Percentiles rank a stretch among this genome's conserved stretches.
These are phyloP conservation scores for Aspergillus spinulosporus DNA, from an alignment of 2,329 filamentous ascomycete species.

Conservation along the genomic window DNA sequence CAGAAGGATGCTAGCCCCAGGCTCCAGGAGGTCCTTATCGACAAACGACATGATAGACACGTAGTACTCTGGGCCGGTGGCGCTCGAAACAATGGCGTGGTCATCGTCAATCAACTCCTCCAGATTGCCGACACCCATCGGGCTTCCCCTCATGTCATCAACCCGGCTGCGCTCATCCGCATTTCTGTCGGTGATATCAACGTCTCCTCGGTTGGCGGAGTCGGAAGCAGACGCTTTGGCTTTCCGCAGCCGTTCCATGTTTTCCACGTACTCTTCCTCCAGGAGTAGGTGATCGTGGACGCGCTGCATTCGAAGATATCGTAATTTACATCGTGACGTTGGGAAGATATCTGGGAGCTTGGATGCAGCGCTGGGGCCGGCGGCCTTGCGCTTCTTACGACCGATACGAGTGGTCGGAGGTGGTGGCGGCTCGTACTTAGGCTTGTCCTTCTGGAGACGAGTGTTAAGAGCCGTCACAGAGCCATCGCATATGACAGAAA, in stretches of 20 bases:
- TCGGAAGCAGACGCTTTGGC: conserved; percentile 70
- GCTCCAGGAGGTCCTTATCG: conserved; percentile 96
- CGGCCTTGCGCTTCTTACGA: conserved; percentile 96
- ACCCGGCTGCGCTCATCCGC: conserved; percentile 93
- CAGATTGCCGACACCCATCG: conserved; percentile 96
- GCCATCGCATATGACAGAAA: neutral
- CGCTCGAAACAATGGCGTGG: conserved; percentile 96
- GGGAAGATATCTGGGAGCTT: conserved; percentile 94
- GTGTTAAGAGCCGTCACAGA: conserved; percentile 5
- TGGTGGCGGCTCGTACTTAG: conserved; percentile 98
- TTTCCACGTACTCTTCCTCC: conserved; percentile 98
- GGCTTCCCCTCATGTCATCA: conserved; percentile 97
- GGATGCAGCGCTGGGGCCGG: conserved; percentile 87
- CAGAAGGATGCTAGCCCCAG: conserved; percentile 88
- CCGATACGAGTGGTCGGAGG: conserved; percentile 95
- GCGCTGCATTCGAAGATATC: conserved; percentile 95
- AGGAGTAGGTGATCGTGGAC: conserved; percentile 96
- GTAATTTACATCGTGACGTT: conserved; percentile 94
- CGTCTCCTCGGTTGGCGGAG: conserved; percentile 59
- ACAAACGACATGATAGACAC: conserved; percentile 99
- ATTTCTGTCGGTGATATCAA: conserved; percentile 79
- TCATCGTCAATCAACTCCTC: conserved; percentile 99
- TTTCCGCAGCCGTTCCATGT: conserved; percentile 93
- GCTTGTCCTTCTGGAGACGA: conserved; percentile 87
- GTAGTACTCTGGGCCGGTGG: conserved; percentile 97